A percentile compares a stretch with the other conserved stretches of the same genome.
phyloP scores from a whole-genome alignment of 768 basidiomycete species.

The Termitomyces titanicus region DNA sequence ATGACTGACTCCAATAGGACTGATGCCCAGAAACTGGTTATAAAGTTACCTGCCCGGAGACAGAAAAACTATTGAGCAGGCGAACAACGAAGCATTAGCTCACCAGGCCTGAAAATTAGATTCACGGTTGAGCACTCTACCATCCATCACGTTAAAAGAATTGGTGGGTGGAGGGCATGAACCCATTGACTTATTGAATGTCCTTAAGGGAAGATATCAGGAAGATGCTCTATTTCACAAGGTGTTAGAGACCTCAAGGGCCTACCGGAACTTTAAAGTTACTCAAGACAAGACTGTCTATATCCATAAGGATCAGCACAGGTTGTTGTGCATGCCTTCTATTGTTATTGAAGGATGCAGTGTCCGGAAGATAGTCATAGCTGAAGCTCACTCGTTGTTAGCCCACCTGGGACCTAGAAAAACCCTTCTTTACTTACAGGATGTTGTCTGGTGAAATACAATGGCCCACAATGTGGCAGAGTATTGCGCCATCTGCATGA shows the following conservation, averaged over 20 bases:
- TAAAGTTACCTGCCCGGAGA: no score
- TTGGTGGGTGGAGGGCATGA: background rate
- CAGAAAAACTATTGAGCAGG: no score
- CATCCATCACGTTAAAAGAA: background rate
- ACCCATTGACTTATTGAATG: background rate
- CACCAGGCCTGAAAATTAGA: no score
- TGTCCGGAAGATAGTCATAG: background rate
- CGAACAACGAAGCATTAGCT: no score
- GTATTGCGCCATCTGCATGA: constrained; percentile 24
- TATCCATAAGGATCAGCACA: background rate
- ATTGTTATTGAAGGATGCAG: background rate
- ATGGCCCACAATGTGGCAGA: constrained; percentile 11
- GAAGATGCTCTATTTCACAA: background rate
- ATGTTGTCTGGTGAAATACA: constrained; percentile 32
- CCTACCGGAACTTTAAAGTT: background rate
- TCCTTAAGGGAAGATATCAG: background rate
- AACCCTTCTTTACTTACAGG: constrained; percentile 23
- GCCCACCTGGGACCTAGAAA: constrained; percentile 18
- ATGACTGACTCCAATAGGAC: no score
- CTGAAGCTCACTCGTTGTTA: background rate
- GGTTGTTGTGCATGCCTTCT: background rate
- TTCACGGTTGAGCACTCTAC: no score
- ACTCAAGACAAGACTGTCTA: background rate
- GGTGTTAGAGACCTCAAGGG: background rate
- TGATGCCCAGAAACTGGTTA: no score